Evolutionary conservation across 805 yeast genomes (phyloP), one percentile per base, ranked within the genome.

Genomic region (Metschnikowia lochheadii): DNA sequence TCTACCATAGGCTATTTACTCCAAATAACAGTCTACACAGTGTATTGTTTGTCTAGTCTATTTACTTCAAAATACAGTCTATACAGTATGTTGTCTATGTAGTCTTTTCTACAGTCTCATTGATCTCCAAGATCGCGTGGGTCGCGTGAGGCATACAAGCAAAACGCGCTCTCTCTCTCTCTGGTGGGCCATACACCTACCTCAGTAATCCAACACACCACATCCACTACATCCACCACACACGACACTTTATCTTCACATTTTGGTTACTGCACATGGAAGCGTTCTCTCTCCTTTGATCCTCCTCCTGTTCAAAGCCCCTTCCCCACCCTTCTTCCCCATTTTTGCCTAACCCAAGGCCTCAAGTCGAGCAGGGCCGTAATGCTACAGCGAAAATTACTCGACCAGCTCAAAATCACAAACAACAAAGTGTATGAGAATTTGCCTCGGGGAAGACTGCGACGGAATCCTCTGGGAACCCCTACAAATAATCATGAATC

Each of bases 371-470:
- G 43, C 43, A 18, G 34, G 31, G 37, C 45, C 40, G 40, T 44
- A 44, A 52, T 52, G 49, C 44, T 44, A 17, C 51, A 44, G 45
- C 48, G 51, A 21, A 55, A 49, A 33, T 49, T 56, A 23, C 53
- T 54, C n/a, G 54, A 57, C n/a, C 53, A 45, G 45, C 49, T 59
- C 41, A 52, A 49, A 38, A 57, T 60, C 45, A 53, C 60, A 15
- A 53, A 60, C 48, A 59, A 57, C 53, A 54, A 52, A 44, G 42
- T 49, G 8, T 57, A 53, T 40, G 56, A 58, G 43, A 46, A 55
- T 17, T 40, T 58, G 50, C 54, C 59, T 11, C 45, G 42, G 11
- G 50, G 52, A 38, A 37, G 53, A 20, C 56, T 55, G 33, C 57
- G 57, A 49, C 59, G 49, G 20, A 13, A 21, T 18, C 34, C 36